Evolutionary conservation across 192 early-diverging fungal species (phyloP), one percentile per base, ranked within the genome.

Genomic region (Kappamyces sp.): DNA sequence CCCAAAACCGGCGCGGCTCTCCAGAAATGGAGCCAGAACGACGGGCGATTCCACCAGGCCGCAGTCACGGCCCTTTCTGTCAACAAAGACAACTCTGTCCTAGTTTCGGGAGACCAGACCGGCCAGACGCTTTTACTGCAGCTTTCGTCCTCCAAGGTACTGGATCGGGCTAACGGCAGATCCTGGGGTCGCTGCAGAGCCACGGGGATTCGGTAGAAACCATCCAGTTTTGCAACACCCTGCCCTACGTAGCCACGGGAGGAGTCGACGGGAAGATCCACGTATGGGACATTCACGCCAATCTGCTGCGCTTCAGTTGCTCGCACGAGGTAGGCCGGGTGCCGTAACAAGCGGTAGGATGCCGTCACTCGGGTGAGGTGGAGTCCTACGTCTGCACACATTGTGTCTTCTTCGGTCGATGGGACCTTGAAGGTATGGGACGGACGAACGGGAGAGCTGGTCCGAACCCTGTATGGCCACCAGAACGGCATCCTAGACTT

Each of bases 251-350:
- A 83, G 49, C 78, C 87, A 91, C 90, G 2, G 89, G 84, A 2
- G 89, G 89, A 0, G 78, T 93, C 12, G 94, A 97, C 70, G 88
- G 89, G n/a, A 80, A 78, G 35, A 68, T 99, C 46, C 86, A 79
- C 43, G 81, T 99, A 59, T 97, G 94, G 92, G 96, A 99, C 59
- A 71, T 90, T n/a, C 81, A 79, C 50, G 84, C 83, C 0, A 77
- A 88, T 74, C 84, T 85, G 38, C 73, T 93, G 37, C 86, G 94
- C n/a, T 75, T 85, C 9, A 89, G 88, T 12, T 71, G 88, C 33
- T 63, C 74, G 14, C 96, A 99, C 69, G 80, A 88, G 33, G 84
- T 79, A 73, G 57, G 72, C 50, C 5, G 33, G 34, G n/a, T 54
- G 32, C 35, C 5, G 7, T 33, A n/a, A 15, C 53, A 38, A 61